Base-by-base conservation (phyloP, 306 rosid genomes). In the Corylus heterophylla region DNA sequence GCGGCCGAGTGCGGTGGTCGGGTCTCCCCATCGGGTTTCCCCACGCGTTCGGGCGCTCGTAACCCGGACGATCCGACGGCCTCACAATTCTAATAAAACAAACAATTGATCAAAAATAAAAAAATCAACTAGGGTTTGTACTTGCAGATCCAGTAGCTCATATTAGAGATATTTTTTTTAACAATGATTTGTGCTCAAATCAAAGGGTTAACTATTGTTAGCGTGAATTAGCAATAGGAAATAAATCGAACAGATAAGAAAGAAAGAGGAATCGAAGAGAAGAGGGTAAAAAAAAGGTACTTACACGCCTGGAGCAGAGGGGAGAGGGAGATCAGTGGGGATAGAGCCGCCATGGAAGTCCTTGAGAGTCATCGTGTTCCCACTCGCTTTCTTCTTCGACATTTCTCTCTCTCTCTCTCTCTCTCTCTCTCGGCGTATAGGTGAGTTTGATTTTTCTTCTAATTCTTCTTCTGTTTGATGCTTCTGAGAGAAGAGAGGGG, bases 291-390 rank as follows among this genome's bases (percentile, higher is more conserved):
- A 54, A 54, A 79, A 31, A 78, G 87, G 79, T 12, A 82, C 97
- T 88, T 86, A 96, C 99, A 91, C 90, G 82, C 98, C 98, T 5
- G 98, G 97, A 76, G 99, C 99, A 42, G 99, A 93, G 73, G 98
- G 99, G 73, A 96, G 97, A 85, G 96, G 91, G 76, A 96, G 97
- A 91, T 96, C 96, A 77, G 93, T 85, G 47, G 99, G 99, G 18
- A 96, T 96, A 50, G 97, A 93, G 37, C 98, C 98, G 70, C 99
- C 99, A 79, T 96, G 99, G 79, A 96, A 96, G 83, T 96, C 99
- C 86, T 91, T 96, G 56, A 96, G 96, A 59, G 97, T 96, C 99
- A 96, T 96, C 71, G 99, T 93, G 74, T 86, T 93, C 50, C 98
- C 98, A 80, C 88, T 88, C 25, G 45, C 90, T 75, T 91, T 96